Evolutionary conservation across 805 yeast genomes (phyloP), one percentile per base, ranked within the genome.

Genomic region (Cyberlindnera lachancei): DNA sequence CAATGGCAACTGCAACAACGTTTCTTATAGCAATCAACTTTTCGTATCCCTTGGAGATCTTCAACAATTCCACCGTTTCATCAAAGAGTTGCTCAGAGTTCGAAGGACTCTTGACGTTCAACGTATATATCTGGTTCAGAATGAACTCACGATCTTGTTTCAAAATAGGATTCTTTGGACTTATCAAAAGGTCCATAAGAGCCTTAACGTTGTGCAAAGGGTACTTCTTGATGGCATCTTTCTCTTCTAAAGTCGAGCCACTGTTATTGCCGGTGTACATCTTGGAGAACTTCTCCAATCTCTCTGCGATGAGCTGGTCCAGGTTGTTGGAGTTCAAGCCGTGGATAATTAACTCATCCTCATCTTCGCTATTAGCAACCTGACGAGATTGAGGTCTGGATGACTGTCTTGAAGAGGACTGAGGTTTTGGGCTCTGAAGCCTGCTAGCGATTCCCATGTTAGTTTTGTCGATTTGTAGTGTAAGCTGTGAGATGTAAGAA

Each of bases 291-390:
- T 32, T 37, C 9, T 41, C 50, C n/a, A 50, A 27, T 15, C 53
- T 31, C 7, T 40, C 37, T 14, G 46, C 41, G 18, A 48, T 40
- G 27, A 42, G 27, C 30, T 48, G 52, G 36, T 50, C 53, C 22
- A 50, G 24, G 27, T 50, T 50, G 18, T 45, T 50, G 27, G 48
- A 46, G 17, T 36, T 42, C 26, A 50, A 39, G 19, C 50, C 48
- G 17, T 44, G 36, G 8, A 43, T 22, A 20, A 43, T 33, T 23
- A 46, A 50, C 16, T 40, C 31, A 13, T 49, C 46, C 15, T 44
- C 50, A 10, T 36, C 40, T 12, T 35, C 40, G 12, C 30, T 25
- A 3, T 40, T 35, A 1, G 39, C 37, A 22, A 12, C 31, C 20
- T 23, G 26, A 10, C 44, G 36, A 10, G 41, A 37, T 6, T 36